Base-by-base conservation (phyloP, 805 yeast species). In the Candida koratica region DNA sequence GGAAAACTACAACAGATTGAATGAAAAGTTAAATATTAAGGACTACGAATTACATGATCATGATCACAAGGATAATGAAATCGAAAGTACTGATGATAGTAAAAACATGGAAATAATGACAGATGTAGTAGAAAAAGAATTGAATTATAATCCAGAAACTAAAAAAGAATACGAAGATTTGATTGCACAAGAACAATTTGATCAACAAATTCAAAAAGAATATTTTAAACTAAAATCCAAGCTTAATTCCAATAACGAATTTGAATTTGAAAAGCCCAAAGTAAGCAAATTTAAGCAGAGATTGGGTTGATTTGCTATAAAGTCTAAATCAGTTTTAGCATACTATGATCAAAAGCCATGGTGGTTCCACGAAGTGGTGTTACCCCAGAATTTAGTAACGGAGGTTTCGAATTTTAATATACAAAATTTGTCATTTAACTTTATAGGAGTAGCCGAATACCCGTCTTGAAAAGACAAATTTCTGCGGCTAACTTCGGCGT, bases 161-260 rank as follows among this genome's bases (percentile, higher is more conserved):
- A 34, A 34, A n/a, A 47, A 41, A 24, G 45, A 38, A 14, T 20
- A 23, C 10, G 38, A 42, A 12, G 43, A 46, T 11, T 17, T 15
- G 7, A 32, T 47, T 19, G 48, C 44, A 5, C 37, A 45, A 15
- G 61, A 61, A n/a, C 60, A 67, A 4, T 39, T 78, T 17, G 53
- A 60, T 19, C 69, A 73, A 28, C 73, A 75, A 32, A 64, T 84
- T 1, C 67, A 71, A 2, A 52, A 62, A 11, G 79, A 79, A 17
- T 44, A 44, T 17, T 34, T 41, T 26, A 27, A 30, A 5, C n/a
- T 44, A 6, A 44, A 44, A 28, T 14, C 31, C 9, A 41, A 42
- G 25, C 20, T 41, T 12, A 33, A 32, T 20, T n/a, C 22, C 8
- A 17, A 32, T 18, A 13, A 32, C 18, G 37, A 32, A 9, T 17